Conservation (phyloP, 1,284 basidiomycete genomes). For the Ceratobasidium sp. region DNA sequence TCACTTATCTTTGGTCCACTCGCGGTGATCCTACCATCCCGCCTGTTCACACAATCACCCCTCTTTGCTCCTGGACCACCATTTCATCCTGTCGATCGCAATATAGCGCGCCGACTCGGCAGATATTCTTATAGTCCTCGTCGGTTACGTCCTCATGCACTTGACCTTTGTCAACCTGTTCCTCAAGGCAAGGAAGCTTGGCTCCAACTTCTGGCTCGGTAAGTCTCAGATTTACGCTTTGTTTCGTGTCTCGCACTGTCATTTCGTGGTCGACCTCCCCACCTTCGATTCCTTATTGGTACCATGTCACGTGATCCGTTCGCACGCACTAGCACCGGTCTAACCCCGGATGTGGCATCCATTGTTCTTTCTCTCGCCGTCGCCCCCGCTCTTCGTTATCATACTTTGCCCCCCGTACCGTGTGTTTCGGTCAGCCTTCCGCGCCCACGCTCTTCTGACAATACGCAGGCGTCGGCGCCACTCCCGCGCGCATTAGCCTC, state of each 20-base stretch:
- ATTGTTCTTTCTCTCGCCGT: constrained; percentile 16
- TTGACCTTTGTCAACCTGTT: constrained; percentile 91
- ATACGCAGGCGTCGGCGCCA: constrained; percentile 31
- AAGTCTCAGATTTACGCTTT: constrained; percentile 47
- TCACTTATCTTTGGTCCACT: not conserved
- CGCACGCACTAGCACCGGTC: constrained; percentile 11
- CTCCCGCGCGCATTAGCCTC: constrained; percentile 10
- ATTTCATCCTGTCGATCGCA: constrained; percentile 8
- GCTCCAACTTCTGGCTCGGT: constrained; percentile 88
- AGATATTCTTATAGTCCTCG: constrained; percentile 95
- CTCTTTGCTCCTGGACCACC: not conserved
- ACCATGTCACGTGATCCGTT: constrained; percentile 22
- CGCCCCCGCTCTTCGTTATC: not conserved
- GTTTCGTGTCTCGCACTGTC: constrained; percentile 36
- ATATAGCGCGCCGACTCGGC: constrained; percentile 89
- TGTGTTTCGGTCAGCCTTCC: not conserved
- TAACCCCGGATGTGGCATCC: constrained; percentile 23
- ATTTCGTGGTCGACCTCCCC: constrained; percentile 36
- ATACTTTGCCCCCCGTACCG: not conserved
- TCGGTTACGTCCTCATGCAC: constrained; percentile 97
- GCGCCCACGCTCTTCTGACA: constrained; percentile 21
- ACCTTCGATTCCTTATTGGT: not conserved
- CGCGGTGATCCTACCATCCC: not conserved
- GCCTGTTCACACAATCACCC: constrained; percentile 18
- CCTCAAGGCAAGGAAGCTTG: constrained; percentile 85